Evolutionary conservation across 768 basidiomycete species (phyloP).

Genomic region (Boletales sp.): DNA sequence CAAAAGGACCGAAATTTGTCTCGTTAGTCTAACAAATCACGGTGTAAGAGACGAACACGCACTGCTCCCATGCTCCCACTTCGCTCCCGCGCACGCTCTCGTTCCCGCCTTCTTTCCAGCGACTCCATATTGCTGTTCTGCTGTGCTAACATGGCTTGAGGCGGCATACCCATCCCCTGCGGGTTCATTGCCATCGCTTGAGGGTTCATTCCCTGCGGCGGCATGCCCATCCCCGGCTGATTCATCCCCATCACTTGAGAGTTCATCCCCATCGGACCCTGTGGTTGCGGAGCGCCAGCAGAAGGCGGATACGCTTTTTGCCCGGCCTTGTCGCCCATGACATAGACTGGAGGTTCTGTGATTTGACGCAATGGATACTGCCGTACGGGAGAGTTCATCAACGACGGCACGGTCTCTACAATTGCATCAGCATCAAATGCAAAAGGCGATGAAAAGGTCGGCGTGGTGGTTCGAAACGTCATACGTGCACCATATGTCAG

Average conservation of each 20-base stretch:
- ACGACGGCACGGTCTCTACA: conserved; percentile 55
- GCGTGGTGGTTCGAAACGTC: neutral
- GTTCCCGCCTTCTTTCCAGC: conserved; percentile 58
- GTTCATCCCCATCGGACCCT: conserved; percentile 24
- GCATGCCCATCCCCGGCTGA: conserved; percentile 22
- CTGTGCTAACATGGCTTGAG: conserved; percentile 66
- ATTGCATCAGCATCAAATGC: conserved; percentile 8
- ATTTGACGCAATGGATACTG: conserved; percentile 66
- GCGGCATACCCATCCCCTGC: conserved; percentile 29
- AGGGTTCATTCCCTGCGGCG: conserved; percentile 24
- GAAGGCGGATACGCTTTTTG: conserved; percentile 54
- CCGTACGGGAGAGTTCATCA: conserved; percentile 62
- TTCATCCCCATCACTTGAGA: conserved; percentile 24
- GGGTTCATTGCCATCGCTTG: conserved; percentile 21
- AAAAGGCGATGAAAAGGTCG: conserved; percentile 2
- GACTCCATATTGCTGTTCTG: conserved; percentile 72
- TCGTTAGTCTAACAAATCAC: neutral
- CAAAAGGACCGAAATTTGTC: neutral
- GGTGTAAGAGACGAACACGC: conserved; percentile 13
- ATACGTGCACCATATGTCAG: neutral
- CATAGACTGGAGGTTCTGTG: conserved; percentile 65
- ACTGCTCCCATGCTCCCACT: conserved; percentile 41
- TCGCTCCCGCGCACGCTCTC: conserved; percentile 52
- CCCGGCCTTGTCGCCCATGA: conserved; percentile 69
- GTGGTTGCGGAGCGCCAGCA: conserved; percentile 30